phyloP scores from a whole-genome alignment of 2,329 filamentous ascomycete genomes.

The Phyllosticta paracitricarpa region DNA sequence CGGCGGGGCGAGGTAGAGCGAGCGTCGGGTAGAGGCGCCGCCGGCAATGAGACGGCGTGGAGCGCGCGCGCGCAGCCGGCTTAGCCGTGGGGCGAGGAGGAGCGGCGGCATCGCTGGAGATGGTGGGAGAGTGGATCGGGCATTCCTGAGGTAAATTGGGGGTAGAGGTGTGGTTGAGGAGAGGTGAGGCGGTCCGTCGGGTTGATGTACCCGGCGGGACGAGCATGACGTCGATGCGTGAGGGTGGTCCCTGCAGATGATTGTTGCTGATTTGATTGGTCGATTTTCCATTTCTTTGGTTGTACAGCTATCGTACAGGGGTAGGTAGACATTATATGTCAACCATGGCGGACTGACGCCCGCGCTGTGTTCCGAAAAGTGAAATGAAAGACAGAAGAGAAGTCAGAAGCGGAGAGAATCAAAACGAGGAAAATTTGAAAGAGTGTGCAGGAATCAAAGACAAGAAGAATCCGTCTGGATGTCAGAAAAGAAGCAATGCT shows the following conservation, averaged over 20 bases:
- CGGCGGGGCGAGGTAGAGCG: slow-evolving; percentile 45
- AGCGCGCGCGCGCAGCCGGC: neutral
- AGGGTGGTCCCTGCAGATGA: neutral
- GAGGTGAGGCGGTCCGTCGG: neutral
- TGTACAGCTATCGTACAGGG: neutral
- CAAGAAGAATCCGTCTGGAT: no score
- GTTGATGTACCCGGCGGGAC: neutral
- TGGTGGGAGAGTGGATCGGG: neutral
- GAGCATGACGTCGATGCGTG: neutral
- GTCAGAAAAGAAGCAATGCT: no score
- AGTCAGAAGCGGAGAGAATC: no score
- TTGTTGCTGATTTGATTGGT: neutral
- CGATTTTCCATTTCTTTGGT: neutral
- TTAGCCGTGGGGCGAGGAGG: neutral
- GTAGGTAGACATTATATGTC: neutral
- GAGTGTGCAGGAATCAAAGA: no score
- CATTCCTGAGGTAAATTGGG: neutral
- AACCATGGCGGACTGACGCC: no score
- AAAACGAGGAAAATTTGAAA: no score
- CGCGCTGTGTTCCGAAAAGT: no score
- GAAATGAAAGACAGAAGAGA: no score
- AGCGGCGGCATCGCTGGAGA: neutral
- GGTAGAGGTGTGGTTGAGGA: neutral
- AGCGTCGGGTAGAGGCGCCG: slow-evolving; percentile 31
- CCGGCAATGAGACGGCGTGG: slow-evolving; percentile 15